These are phyloP conservation scores for Endocalyx cinctus DNA, from an alignment of 2,329 filamentous ascomycete genomes.

Conservation along the genomic window DNA sequence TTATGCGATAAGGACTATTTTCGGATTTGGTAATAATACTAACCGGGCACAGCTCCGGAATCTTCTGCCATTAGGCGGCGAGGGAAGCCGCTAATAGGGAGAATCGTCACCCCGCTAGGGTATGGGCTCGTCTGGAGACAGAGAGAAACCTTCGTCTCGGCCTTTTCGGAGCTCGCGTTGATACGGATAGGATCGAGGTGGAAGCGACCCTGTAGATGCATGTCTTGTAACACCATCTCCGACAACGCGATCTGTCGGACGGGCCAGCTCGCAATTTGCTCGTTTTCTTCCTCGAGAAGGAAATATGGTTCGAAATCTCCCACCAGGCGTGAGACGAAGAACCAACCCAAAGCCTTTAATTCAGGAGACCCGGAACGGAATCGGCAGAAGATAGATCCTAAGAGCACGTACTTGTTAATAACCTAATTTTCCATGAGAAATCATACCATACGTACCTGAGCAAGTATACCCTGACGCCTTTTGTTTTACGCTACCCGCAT, in stretches of 20 bases:
- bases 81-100: constrained; percentile 28
- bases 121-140: constrained; percentile 19
- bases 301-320: constrained; percentile 29
- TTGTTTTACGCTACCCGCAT: constrained; percentile 22
- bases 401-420: background rate
- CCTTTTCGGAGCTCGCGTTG: constrained; percentile 16
- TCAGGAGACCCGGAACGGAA: constrained; percentile 23
- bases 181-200: constrained; percentile 21
- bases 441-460: constrained; percentile 19
- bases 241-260: constrained; percentile 20
- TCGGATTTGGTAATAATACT: no score
- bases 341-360: constrained; percentile 26
- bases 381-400: constrained; percentile 25
- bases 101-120: constrained; percentile 18
- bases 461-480: constrained; percentile 22
- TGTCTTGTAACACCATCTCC: constrained; percentile 23
- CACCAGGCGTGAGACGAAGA: constrained; percentile 24
- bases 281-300: constrained; percentile 20
- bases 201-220: constrained; percentile 27
- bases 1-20: no score
- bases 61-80: constrained; percentile 25
- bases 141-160: constrained; percentile 22
- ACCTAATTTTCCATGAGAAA: background rate
- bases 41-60: constrained; percentile 14
- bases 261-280: constrained; percentile 14